A percentile compares a stretch with the other conserved stretches of the same genome.
Evolutionary conservation across 108 stramenopile genomes (phyloP).

Genomic region (Nitzschia putrida): DNA sequence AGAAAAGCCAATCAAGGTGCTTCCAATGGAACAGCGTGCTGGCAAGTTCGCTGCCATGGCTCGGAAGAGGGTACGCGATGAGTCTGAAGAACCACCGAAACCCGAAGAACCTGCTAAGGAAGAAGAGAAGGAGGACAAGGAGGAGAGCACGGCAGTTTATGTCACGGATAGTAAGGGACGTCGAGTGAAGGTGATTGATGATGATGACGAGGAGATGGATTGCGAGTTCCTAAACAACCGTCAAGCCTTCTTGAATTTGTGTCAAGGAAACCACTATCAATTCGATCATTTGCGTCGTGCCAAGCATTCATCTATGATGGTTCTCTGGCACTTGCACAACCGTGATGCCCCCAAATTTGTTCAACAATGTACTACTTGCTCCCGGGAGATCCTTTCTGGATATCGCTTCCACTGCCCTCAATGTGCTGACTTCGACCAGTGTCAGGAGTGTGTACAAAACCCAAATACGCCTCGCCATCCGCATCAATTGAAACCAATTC

Average conservation of each 20-base stretch:
- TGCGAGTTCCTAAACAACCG: slow-evolving; percentile 90
- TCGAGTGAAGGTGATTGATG: slow-evolving; percentile 82
- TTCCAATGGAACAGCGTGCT: slow-evolving; percentile 36
- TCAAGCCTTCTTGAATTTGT: slow-evolving; percentile 86
- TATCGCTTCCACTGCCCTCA: slow-evolving; percentile 86
- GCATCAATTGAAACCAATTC: slow-evolving; percentile 83
- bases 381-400: slow-evolving; percentile 81
- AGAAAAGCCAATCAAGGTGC: slow-evolving; percentile 10
- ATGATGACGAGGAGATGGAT: slow-evolving; percentile 85
- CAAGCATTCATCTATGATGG: slow-evolving; percentile 99
- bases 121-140: slow-evolving; percentile 31
- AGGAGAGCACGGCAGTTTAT: slow-evolving; percentile 35
- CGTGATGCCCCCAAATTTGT: slow-evolving; percentile 96
- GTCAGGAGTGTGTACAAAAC: slow-evolving; percentile 82
- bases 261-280: slow-evolving; percentile 98
- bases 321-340: slow-evolving; percentile 97
- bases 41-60: slow-evolving; percentile 88
- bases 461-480: slow-evolving; percentile 78
- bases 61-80: slow-evolving; percentile 54
- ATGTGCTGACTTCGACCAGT: slow-evolving; percentile 94
- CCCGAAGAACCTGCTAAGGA: slow-evolving; percentile 32
- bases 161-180: slow-evolving; percentile 83
- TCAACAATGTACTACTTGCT: slow-evolving; percentile 87
- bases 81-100: slow-evolving; percentile 36
- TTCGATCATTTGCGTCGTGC: slow-evolving; percentile 95